phyloP scores from a whole-genome alignment of 2,329 filamentous ascomycete species.

The Pyricularia grisea region DNA sequence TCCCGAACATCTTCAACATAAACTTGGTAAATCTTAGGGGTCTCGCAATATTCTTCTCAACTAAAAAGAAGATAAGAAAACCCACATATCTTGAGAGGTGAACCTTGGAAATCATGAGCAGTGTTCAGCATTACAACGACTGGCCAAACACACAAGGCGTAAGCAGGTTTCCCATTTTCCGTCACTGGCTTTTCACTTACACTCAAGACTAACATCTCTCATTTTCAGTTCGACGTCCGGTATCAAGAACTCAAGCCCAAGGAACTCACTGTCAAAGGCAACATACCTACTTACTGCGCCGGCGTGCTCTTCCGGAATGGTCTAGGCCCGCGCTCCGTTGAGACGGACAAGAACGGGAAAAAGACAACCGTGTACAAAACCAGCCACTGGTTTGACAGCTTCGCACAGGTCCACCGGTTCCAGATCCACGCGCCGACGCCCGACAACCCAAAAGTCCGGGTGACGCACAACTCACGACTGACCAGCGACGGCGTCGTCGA shows the following conservation, averaged over 20 bases:
- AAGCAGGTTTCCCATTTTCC: neutral
- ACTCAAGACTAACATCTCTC: neutral
- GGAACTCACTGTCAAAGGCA: constrained; percentile 4
- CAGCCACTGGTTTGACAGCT: constrained; percentile 7
- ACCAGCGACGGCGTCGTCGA: constrained; percentile 58
- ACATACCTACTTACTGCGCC: constrained; percentile 5
- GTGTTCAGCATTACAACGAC: constrained; percentile 5
- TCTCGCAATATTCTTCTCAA: neutral
- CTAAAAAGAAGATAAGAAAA: neutral
- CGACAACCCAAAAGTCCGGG: constrained; percentile 2
- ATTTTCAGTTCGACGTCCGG: constrained; percentile 6
- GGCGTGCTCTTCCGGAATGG: constrained; percentile 8
- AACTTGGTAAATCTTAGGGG: neutral
- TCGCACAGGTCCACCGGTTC: constrained; percentile 8
- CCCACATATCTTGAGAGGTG: neutral
- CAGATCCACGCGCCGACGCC: constrained; percentile 6
- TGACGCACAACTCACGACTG: constrained; percentile 8
- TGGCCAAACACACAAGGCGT: constrained; percentile 8
- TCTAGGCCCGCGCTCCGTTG: constrained; percentile 6
- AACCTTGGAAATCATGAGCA: neutral
- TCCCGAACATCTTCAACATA: neutral
- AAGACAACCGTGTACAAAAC: neutral
- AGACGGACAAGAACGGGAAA: neutral
- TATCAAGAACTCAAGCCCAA: constrained; percentile 6
- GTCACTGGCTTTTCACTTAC: neutral